Conservation (phyloP, 768 basidiomycete genomes). For the Lactifluus pinguis region DNA sequence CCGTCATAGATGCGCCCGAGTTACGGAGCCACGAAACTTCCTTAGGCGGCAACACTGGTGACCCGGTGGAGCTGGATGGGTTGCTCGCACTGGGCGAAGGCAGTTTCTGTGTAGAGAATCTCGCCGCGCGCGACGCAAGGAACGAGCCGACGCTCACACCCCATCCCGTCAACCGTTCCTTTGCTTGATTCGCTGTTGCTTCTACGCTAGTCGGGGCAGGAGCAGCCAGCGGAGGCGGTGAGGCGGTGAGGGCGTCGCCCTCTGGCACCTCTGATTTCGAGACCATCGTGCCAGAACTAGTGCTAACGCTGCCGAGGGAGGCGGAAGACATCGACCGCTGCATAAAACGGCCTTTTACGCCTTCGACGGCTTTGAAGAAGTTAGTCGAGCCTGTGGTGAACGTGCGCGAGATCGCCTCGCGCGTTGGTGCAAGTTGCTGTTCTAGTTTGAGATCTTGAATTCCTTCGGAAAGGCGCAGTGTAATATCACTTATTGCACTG, state of each 20-base stretch:
- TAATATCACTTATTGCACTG: slow-evolving; percentile 83
- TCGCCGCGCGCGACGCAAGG: slow-evolving; percentile 13
- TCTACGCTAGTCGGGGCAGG: slow-evolving; percentile 17
- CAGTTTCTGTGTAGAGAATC: slow-evolving; percentile 2
- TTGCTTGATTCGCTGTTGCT: slow-evolving; percentile 19
- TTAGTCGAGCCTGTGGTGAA: slow-evolving; percentile 64
- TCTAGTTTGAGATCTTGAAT: slow-evolving; percentile 90
- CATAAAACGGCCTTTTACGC: slow-evolving; percentile 70
- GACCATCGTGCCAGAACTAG: slow-evolving; percentile 22
- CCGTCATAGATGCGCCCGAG: not conserved
- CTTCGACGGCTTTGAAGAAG: slow-evolving; percentile 86
- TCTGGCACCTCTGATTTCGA: slow-evolving; percentile 23
- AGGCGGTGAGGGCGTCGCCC: slow-evolving; percentile 14
- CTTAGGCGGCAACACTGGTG: slow-evolving; percentile 1
- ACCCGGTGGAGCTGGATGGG: slow-evolving; percentile 2
- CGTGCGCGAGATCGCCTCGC: slow-evolving; percentile 80
- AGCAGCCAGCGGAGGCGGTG: not conserved
- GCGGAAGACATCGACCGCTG: slow-evolving; percentile 27
- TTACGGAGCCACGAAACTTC: not conserved
- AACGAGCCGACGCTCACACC: slow-evolving; percentile 19
- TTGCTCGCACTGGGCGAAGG: slow-evolving; percentile 5
- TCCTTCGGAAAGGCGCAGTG: slow-evolving; percentile 85
- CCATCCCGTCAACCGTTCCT: slow-evolving; percentile 16
- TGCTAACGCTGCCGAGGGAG: slow-evolving; percentile 16
- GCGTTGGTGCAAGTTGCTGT: slow-evolving; percentile 86